phyloP scores from a whole-genome alignment of 2,329 filamentous ascomycete genomes.

The Tympanopsis confertula region DNA sequence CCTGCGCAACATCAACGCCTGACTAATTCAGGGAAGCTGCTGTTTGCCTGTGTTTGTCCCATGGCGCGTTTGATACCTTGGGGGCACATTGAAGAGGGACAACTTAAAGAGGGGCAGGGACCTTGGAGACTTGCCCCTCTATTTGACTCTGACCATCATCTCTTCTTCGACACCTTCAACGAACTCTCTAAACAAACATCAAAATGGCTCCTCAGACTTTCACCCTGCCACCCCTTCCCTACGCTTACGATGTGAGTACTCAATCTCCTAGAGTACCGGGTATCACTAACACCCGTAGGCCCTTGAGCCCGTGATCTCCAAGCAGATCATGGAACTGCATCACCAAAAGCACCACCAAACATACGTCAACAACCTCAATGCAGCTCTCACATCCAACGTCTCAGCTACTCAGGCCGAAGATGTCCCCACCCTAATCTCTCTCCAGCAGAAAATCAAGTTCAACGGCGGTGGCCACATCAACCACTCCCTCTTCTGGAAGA shows the following conservation, averaged over 20 bases:
- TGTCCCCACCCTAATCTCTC: slow-evolving; percentile 36
- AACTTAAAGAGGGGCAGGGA: too few relatives aligned
- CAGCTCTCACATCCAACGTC: slow-evolving; percentile 28
- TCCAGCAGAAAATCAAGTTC: slow-evolving; percentile 49
- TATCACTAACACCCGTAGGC: slow-evolving; percentile 20
- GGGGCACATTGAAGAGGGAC: too few relatives aligned
- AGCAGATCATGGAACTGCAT: slow-evolving; percentile 43
- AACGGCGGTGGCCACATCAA: slow-evolving; percentile 60
- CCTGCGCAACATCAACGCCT: too few relatives aligned
- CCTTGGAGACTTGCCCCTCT: too few relatives aligned
- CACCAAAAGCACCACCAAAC: slow-evolving; percentile 44
- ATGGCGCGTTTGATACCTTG: too few relatives aligned
- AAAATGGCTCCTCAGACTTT: slow-evolving; percentile 16
- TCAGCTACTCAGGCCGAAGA: slow-evolving; percentile 32
- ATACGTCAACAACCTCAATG: slow-evolving; percentile 41
- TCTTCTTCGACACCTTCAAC: too few relatives aligned
- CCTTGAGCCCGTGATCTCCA: slow-evolving; percentile 40
- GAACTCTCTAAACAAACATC: too few relatives aligned
- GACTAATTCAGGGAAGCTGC: too few relatives aligned
- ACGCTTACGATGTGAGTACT: slow-evolving; percentile 37
- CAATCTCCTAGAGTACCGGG: not conserved
- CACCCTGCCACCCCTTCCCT: slow-evolving; percentile 37
- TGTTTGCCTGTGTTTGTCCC: too few relatives aligned
- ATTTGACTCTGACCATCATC: too few relatives aligned
- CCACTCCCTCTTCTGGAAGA: slow-evolving; percentile 59